These are phyloP conservation scores for Ormosia emarginata DNA, from an alignment of 306 rosid species.

Conservation along the genomic window DNA sequence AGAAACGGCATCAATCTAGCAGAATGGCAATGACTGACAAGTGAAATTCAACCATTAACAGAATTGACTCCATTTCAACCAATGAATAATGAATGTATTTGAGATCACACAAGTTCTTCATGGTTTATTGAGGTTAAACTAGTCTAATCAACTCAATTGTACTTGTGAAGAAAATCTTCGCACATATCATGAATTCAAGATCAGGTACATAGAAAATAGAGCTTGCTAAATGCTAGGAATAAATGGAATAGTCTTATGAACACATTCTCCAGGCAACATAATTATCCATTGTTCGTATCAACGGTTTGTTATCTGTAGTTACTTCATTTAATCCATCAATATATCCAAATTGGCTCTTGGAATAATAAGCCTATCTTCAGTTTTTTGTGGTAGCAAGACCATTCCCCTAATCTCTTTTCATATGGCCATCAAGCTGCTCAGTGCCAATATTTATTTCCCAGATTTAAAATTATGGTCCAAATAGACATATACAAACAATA, in stretches of 20 bases:
- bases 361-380: no score
- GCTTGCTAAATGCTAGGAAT: background rate
- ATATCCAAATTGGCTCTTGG: no score
- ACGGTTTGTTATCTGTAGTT: no score
- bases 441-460: background rate
- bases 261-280: no score
- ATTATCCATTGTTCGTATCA: no score
- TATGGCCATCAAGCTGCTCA: background rate
- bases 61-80: no score
- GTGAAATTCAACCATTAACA: background rate
- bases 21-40: no score
- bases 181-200: background rate
- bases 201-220: background rate
- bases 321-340: no score
- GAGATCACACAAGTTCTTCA: background rate
- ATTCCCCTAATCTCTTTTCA: no score
- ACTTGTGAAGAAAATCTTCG: background rate
- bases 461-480: background rate
- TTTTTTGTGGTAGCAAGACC: no score
- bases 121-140: background rate
- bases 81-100: background rate
- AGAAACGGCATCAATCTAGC: background rate
- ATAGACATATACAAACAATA: background rate
- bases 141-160: background rate
- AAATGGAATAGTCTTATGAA: no score